These are phyloP conservation scores for Beauveria sp. DNA, from an alignment of 2,329 filamentous ascomycete species.

Conservation along the genomic window DNA sequence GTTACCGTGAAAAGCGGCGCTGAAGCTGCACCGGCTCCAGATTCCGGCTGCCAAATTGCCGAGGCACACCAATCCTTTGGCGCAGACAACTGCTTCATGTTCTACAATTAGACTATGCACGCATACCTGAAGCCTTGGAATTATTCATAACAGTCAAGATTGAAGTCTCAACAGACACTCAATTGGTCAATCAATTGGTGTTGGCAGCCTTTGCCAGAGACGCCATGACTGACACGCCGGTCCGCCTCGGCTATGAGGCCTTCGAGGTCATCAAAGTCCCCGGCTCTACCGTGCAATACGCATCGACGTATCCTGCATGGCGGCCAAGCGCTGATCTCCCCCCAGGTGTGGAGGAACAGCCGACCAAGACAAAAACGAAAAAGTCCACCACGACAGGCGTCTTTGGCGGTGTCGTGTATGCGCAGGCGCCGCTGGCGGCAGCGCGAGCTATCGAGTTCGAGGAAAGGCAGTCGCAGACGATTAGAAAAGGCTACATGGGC, in stretches of 20 bases:
- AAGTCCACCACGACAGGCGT: constrained; percentile 17
- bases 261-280: not conserved
- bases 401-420: constrained; percentile 31
- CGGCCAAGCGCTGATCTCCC: not conserved
- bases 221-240: not conserved
- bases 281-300: not conserved
- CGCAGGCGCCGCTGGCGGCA: constrained; percentile 29
- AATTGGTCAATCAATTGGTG: not conserved
- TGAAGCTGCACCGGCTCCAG: not conserved
- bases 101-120: not conserved
- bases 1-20: not conserved
- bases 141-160: no score
- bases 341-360: not conserved
- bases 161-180: not conserved
- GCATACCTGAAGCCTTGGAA: not conserved
- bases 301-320: constrained; percentile 1
- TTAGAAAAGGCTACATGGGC: constrained; percentile 18
- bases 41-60: not conserved
- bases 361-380: not conserved
- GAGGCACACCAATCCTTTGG: not conserved
- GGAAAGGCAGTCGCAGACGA: constrained; percentile 15
- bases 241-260: constrained; percentile 8
- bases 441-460: constrained; percentile 25
- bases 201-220: not conserved
- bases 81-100: not conserved